Base-by-base conservation (phyloP, 176 grass and related monocot species). In the Elymus sibiricus region DNA sequence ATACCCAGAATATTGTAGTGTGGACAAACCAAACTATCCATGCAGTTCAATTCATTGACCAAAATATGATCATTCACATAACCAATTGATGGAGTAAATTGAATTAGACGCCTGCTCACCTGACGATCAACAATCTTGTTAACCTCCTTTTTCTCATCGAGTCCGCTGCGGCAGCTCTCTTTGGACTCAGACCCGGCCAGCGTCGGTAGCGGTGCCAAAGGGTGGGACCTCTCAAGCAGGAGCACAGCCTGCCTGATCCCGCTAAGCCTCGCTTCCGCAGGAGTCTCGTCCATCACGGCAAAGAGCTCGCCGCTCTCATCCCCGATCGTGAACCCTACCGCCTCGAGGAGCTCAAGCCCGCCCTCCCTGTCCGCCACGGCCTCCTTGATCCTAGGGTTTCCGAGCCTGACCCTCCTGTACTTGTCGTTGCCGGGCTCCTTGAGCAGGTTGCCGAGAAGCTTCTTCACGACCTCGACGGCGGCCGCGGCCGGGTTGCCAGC, bases 321-420 rank as follows among this genome's bases (percentile, higher is more conserved):
- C 19, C 67, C 82, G 25, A 99, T 13, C 53, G 32, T 76, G 83
- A 96, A 96, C 22, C 97, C 97, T 2, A 83, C 86, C 21, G 86
- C 84, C 88, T 99, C 94, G 47, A 99, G 83, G 70, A 96, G 83
- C 60, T 94, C 90, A 25, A 91, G 6, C 67, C 97, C 97, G 29
- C 97, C 90, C 31, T 77, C 84, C 34, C 85, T 81, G 58, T 99
- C 92, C 14, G 79, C 83, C 7, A 96, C 76, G 14, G 97, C 92
- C 76, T 99, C 97, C 90, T 91, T 94, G 85, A 99, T 96, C 87
- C 93, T 92, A 24, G 92, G 94, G 83, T 99, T 99, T 29, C 82
- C 87, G 88, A 99, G 85, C 72, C 94, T 79, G 32, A 99, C 93
- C 84, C 85, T 83, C 82, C 94, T 70, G 79, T 87, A 99, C 87